Evolutionary conservation across 2,329 filamentous ascomycete species (phyloP).

Genomic region (Fusarium sp.): DNA sequence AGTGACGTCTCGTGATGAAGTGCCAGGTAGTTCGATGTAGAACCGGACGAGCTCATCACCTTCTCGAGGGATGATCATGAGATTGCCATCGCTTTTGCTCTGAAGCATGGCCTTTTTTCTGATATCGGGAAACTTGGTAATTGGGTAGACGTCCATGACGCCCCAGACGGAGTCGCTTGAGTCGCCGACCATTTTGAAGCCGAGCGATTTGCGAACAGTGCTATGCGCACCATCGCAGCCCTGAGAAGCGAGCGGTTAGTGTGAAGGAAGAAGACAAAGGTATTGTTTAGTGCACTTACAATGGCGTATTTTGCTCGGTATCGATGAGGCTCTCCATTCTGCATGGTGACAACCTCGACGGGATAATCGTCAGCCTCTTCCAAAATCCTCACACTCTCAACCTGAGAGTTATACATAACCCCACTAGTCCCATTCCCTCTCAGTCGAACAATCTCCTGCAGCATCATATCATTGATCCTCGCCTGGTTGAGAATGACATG

Average conservation of each 20-base stretch:
- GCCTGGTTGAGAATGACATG: slow-evolving; percentile 72
- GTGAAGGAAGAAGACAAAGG: too few species aligned
- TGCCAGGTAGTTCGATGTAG: slow-evolving; percentile 37
- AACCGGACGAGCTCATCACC: slow-evolving; percentile 43
- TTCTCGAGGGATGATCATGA: slow-evolving; percentile 49
- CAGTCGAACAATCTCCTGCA: slow-evolving; percentile 32
- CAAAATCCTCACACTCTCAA: slow-evolving; percentile 27
- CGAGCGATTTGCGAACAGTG: slow-evolving; percentile 43
- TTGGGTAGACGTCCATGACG: slow-evolving; percentile 46
- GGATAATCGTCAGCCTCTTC: slow-evolving; percentile 14
- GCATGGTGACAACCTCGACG: slow-evolving; percentile 15
- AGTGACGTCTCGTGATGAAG: slow-evolving; percentile 16
- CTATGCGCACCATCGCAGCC: slow-evolving; percentile 47
- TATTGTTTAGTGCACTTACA: too few species aligned
- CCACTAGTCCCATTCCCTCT: slow-evolving; percentile 4
- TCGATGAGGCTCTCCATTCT: neutral
- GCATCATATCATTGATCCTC: slow-evolving; percentile 38
- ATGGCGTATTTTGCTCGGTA: slow-evolving; percentile 41
- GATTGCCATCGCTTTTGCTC: slow-evolving; percentile 36
- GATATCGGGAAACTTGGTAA: slow-evolving; percentile 49
- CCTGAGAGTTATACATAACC: slow-evolving; percentile 34
- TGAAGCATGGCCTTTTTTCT: slow-evolving; percentile 50
- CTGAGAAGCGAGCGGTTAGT: too few species aligned
- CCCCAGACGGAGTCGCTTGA: slow-evolving; percentile 50
- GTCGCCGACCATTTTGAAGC: slow-evolving; percentile 47